Evolutionary conservation across 2,329 filamentous ascomycete genomes (phyloP), one percentile per base, ranked within the genome.

Genomic region (Lasiodiplodia gonubiensis): DNA sequence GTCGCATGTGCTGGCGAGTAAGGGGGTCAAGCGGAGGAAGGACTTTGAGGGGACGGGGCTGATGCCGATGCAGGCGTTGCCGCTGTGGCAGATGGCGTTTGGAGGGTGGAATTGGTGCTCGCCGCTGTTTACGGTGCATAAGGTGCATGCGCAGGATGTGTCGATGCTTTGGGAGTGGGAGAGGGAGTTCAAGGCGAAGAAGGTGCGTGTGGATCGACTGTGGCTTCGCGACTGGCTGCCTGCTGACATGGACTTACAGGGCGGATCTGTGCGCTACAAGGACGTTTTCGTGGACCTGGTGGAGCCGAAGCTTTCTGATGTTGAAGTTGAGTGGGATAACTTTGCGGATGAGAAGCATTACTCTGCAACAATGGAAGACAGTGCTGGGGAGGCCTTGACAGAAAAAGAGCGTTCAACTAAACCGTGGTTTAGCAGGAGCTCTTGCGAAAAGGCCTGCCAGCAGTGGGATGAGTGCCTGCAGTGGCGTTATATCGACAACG

Each of bases 91-190:
- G 55, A n/a, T 82, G 52, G 75, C 77, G 54, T 83, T 77, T 70
- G 74, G 74, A 18, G 68, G 72, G 10, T 76, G 75, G 65, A 75
- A 82, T 27, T 83, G 81, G 80, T 84, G 82, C 69, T 73, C 77
- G 35, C 79, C 80, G 21, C 74, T 80, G 25, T 68, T 83, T 11
- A 80, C 77, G 1, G 74, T 79, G 71, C 79, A 80, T 61, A 76
- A 77, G 53, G 69, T 79, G 23, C 53, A 69, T 2, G 71, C 73
- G 7, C 68, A 72, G n/a, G 77, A 79, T 57, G 74, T 75, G 51
- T 73, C 71, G 4, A 66, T 59, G 14, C 67, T 78, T 35, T 63
- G 68, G 2, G 72, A 69, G 16, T 79, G 76, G 75, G 74, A 78
- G 57, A 64, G 69, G 18, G 64, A 68, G 8, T 72, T 74, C 42